phyloP scores from a whole-genome alignment of 352 stramenopile species.

The Phytophthora quininea region DNA sequence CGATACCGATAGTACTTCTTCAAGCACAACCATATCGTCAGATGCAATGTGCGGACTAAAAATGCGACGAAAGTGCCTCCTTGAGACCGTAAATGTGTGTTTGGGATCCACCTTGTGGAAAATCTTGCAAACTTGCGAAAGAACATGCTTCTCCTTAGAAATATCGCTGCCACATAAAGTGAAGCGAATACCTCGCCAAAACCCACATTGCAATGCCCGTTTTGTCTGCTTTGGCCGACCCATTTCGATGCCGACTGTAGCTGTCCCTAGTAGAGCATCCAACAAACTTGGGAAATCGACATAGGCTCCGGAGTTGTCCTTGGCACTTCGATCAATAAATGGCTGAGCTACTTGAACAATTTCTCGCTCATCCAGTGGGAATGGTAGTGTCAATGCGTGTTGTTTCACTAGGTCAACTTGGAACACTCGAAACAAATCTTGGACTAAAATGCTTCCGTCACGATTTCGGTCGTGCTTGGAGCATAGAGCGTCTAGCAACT shows the following conservation, averaged over 20 bases:
- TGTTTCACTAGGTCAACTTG: slow-evolving; percentile 43
- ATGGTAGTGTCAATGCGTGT: slow-evolving; percentile 35
- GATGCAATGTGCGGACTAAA: slow-evolving; percentile 53
- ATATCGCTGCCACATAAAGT: slow-evolving; percentile 37
- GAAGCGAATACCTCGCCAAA: slow-evolving; percentile 48
- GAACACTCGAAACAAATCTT: slow-evolving; percentile 43
- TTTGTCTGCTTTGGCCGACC: slow-evolving; percentile 1
- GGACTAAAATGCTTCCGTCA: slow-evolving; percentile 41
- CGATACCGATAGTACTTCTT: slow-evolving; percentile 14
- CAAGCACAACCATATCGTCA: slow-evolving; percentile 42
- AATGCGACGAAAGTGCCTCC: slow-evolving; percentile 49
- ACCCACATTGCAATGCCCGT: slow-evolving; percentile 31
- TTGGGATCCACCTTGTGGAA: slow-evolving; percentile 54
- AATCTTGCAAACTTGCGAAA: slow-evolving; percentile 57
- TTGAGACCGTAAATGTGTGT: slow-evolving; percentile 37
- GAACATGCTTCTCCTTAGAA: slow-evolving; percentile 35
- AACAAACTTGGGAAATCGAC: slow-evolving; percentile 48
- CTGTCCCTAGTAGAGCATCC: slow-evolving; percentile 36
- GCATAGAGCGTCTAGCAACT: slow-evolving; percentile 45
- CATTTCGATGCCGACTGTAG: not conserved
- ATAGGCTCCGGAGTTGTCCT: slow-evolving; percentile 16
- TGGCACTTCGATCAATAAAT: slow-evolving; percentile 16
- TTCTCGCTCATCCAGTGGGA: slow-evolving; percentile 47
- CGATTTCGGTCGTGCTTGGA: slow-evolving; percentile 54
- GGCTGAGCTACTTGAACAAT: slow-evolving; percentile 32